Evolutionary conservation across 1,284 basidiomycete genomes (phyloP), one percentile per base, ranked within the genome.

Genomic region (Ceratobasidium sp.): DNA sequence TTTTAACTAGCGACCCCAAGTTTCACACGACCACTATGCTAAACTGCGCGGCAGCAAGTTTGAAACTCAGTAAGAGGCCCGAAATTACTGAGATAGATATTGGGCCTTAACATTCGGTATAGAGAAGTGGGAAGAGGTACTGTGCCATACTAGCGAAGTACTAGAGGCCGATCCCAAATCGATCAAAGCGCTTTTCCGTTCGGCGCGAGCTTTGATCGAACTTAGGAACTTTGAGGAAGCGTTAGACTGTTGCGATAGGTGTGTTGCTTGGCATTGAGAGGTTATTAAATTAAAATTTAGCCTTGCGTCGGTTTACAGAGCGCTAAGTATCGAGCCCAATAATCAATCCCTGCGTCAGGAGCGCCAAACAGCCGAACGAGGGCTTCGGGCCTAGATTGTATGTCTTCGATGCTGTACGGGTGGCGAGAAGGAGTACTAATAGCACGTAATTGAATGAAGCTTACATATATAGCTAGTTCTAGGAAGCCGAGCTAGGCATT

Each of bases 101-200:
- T 28, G 15, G 26, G n/a, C 3, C 23, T 33, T 26, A 33, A 61
- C 26, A 33, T 15, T 9, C 15, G 7, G 23, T 9, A 15, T 49
- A 67, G 64, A 26, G 44, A 44, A 49, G 12, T 67, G 64, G 64
- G 44, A 49, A 5, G 64, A 67, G n/a, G 64, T 67, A 15, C 64
- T 67, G 3, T 42, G 42, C 28, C 20, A 26, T 23, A 67, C 64
- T 20, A 49, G 39, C 15, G 44, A 40, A 23, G 64, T 67, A 20
- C 46, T 67, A 12, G 39, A 44, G 42, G 42, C 28, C 1, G 64
- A 67, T 28, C 42, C 64, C 42, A 49, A 67, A 15, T 67, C 64
- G 1, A 23, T 42, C n/a, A 67, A 67, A 12, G 64, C 64, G 6
- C 23, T 67, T 12, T 67, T 44, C 44, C 64, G 64, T 67, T 46